These are phyloP conservation scores for Tuber calosporum DNA, from an alignment of 495 filamentous ascomycete genomes.

Conservation along the genomic window DNA sequence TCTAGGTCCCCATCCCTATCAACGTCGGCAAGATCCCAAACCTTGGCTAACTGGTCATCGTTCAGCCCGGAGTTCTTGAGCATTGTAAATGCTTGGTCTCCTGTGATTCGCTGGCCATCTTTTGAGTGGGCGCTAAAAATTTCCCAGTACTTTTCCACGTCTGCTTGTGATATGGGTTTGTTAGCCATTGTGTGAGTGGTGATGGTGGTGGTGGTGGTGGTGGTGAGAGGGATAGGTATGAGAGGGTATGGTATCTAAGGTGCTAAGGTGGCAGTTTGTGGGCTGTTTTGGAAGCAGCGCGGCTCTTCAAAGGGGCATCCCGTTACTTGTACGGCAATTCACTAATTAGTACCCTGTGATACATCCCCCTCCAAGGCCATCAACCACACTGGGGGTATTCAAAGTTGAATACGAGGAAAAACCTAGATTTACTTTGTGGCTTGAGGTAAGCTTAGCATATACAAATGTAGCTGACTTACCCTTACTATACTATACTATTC, in stretches of 20 bases:
- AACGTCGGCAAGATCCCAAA: slow-evolving; percentile 96
- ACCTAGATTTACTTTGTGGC: no score
- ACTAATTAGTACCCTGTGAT: no score
- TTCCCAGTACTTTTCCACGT: slow-evolving; percentile 98
- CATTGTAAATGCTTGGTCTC: slow-evolving; percentile 83
- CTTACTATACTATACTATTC: no score
- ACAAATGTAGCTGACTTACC: no score
- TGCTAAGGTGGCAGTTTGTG: neutral
- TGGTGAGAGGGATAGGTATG: neutral
- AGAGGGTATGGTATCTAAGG: neutral
- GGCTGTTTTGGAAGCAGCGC: neutral
- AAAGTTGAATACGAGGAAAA: no score
- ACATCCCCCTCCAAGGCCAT: neutral
- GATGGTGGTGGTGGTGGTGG: neutral
- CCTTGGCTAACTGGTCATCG: slow-evolving; percentile 89
- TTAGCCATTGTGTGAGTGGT: slow-evolving; percentile 54
- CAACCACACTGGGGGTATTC: no score
- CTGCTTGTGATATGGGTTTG: slow-evolving; percentile 84
- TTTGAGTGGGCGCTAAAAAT: slow-evolving; percentile 83
- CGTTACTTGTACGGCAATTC: neutral
- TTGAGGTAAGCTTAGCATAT: no score
- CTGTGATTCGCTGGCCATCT: slow-evolving; percentile 77
- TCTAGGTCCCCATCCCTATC: slow-evolving; percentile 94
- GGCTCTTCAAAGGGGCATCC: neutral
- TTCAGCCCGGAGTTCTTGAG: slow-evolving; percentile 90